Base-by-base conservation (phyloP, 2,329 filamentous ascomycete species). In the Hirsutella thompsonii region DNA sequence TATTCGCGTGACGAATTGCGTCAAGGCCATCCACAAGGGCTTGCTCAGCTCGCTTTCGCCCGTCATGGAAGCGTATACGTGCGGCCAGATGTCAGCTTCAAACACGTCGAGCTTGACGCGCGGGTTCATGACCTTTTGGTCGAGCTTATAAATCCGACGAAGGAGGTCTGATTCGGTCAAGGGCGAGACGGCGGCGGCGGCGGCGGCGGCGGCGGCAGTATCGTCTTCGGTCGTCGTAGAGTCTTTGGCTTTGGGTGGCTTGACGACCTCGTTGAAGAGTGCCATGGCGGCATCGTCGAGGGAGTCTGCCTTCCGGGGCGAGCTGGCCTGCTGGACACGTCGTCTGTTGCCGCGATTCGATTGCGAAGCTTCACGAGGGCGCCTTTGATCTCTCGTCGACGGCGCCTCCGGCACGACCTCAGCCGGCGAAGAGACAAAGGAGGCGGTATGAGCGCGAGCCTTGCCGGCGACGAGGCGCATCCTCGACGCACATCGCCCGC, bases 261-360 rank as follows among this genome's bases (percentile, higher is more conserved):
- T 53, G 39, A 61, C 56, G n/a, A 61, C 57, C 11, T 61, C 55
- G 36, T 60, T 58, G 52, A 62, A 62, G 14, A 61, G 44, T 1
- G 55, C 57, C 30, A 61, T 35, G 20, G 57, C 54, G 4, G 54
- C 43, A 8, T 54, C 54, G 29, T 51, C 36, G 18, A 37, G 20
- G 11, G 19, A 8, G 8, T n/a, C n/a, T n/a, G n/a, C n/a, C n/a
- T n/a, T n/a, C n/a, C n/a, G n/a, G n/a, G n/a, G n/a, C n/a, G n/a
- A n/a, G n/a, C n/a, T n/a, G n/a, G n/a, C n/a, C n/a, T n/a, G n/a
- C n/a, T n/a, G n/a, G n/a, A n/a, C n/a, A n/a, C n/a, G n/a, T n/a
- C n/a, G n/a, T n/a, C n/a, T n/a, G n/a, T n/a, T n/a, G n/a, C n/a
- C n/a, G n/a, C n/a, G n/a, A n/a, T n/a, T n/a, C n/a, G n/a, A n/a